Base-by-base conservation (phyloP, 768 basidiomycete genomes). In the Tricholoma sp. region DNA sequence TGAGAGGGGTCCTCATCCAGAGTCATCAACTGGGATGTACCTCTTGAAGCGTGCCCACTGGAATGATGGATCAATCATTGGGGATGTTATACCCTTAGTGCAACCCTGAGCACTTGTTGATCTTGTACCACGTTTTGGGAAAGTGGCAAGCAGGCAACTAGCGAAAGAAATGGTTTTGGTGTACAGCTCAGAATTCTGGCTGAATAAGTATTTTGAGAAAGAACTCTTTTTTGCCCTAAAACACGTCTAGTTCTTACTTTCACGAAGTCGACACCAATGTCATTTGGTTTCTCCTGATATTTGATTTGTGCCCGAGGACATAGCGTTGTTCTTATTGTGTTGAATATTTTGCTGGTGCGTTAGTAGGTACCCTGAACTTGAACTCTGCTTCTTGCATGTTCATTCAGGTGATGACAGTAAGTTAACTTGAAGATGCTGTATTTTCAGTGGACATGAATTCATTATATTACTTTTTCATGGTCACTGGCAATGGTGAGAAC, bases 41-140 rank as follows among this genome's bases (percentile, higher is more conserved):
- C 27, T 60, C 35, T 29, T 60, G 29, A 52, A 52, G 29, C 35
- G 29, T 6, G n/a, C 34, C 31, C n/a, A 22, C 21, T 24, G 39
- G 43, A 49, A 14, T 37, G 43, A 57, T 37, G n/a, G 49, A 19
- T 31, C 37, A 9, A 47, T 37, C 24, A 41, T 46, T n/a, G 59
- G 59, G 18, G 56, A 60, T 53, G 45, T 60, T 35, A 27, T 60
- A 8, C 56, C 34, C 32, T 45, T 60, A 29, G 46, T 45, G 11
- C 49, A 52, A 46, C 49, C 58, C 7, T 41, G 21, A 53, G 31
- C 37, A 31, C 41, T 54, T 31, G 56, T 60, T 16, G 56, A 60
- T 52, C 52, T 60, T 6, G 29, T 54, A 24, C 59, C 59, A 19
- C 29, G 10, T 18, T 57, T 57, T 57, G 56, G 59, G 31, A 41